A percentile compares a stretch with the other conserved stretches of the same genome.
phyloP scores from a whole-genome alignment of 805 yeast genomes.

The Yarrowia porcina region DNA sequence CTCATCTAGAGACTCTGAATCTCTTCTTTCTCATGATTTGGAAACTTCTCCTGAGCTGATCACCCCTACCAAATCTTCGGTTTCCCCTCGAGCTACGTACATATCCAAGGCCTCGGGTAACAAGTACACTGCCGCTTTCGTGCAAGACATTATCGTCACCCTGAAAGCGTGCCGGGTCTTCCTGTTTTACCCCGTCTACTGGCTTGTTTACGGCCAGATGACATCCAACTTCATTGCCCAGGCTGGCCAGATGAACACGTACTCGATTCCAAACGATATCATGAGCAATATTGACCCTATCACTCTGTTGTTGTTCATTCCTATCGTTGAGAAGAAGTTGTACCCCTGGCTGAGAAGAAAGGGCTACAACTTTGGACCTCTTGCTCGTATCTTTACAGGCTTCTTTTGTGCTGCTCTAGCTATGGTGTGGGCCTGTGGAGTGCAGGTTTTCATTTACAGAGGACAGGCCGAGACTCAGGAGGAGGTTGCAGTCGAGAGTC shows the following conservation, averaged over 20 bases:
- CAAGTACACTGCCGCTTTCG: slow-evolving; percentile 65
- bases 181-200: slow-evolving; percentile 65
- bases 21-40: not conserved
- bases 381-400: slow-evolving; percentile 67
- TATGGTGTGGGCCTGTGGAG: slow-evolving; percentile 72
- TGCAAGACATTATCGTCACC: slow-evolving; percentile 67
- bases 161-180: slow-evolving; percentile 71
- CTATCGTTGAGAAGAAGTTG: slow-evolving; percentile 58
- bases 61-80: not conserved
- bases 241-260: slow-evolving; percentile 69
- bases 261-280: slow-evolving; percentile 77
- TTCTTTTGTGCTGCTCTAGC: slow-evolving; percentile 61
- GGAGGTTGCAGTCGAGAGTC: slow-evolving; percentile 41
- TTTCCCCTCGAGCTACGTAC: not conserved
- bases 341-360: slow-evolving; percentile 52
- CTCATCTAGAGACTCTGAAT: not conserved
- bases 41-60: not conserved
- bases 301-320: slow-evolving; percentile 70
- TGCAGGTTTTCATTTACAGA: slow-evolving; percentile 64
- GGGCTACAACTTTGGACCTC: slow-evolving; percentile 59
- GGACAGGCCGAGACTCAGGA: slow-evolving; percentile 46
- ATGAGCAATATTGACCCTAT: slow-evolving; percentile 73
- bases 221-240: slow-evolving; percentile 67
- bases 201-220: slow-evolving; percentile 75
- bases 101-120: slow-evolving; percentile 38